phyloP scores from a whole-genome alignment of 495 filamentous ascomycete species.

The Opeltia flavorubescens region DNA sequence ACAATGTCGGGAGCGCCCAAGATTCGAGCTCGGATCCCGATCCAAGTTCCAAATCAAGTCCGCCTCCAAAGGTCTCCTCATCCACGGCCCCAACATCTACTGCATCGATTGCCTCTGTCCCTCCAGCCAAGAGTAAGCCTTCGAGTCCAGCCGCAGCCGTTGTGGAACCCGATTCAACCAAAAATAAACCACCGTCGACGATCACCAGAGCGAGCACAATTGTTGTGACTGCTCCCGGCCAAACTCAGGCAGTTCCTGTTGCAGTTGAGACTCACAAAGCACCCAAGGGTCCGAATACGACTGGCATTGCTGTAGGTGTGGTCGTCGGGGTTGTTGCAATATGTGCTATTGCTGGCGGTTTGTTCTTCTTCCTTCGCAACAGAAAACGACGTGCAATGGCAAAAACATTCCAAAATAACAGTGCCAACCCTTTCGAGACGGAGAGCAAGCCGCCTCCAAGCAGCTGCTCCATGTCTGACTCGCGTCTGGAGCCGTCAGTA shows the following conservation, averaged over 20 bases:
- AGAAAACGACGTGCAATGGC: conserved; percentile 60
- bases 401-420: conserved; percentile 65
- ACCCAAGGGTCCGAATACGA: conserved; percentile 39
- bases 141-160: not conserved
- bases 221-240: conserved; percentile 23
- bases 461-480: conserved; percentile 55
- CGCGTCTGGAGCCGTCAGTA: conserved; percentile 70
- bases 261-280: conserved; percentile 8
- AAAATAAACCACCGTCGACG: not conserved
- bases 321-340: conserved; percentile 72
- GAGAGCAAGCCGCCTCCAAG: conserved; percentile 41
- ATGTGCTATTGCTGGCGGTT: conserved; percentile 47
- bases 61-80: not conserved
- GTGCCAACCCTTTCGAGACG: conserved; percentile 44
- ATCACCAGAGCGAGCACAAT: conserved; percentile 25
- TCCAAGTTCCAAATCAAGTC: conserved; percentile 8
- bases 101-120: conserved; percentile 2
- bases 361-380: conserved; percentile 62
- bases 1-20: conserved; percentile 16
- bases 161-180: not conserved
- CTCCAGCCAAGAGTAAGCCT: conserved; percentile 2
- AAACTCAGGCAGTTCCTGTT: conserved; percentile 13
- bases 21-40: conserved; percentile 9
- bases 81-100: not conserved
- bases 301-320: conserved; percentile 75